Base-by-base conservation (phyloP, 345 rosid genomes). In the Mangifera indica region DNA sequence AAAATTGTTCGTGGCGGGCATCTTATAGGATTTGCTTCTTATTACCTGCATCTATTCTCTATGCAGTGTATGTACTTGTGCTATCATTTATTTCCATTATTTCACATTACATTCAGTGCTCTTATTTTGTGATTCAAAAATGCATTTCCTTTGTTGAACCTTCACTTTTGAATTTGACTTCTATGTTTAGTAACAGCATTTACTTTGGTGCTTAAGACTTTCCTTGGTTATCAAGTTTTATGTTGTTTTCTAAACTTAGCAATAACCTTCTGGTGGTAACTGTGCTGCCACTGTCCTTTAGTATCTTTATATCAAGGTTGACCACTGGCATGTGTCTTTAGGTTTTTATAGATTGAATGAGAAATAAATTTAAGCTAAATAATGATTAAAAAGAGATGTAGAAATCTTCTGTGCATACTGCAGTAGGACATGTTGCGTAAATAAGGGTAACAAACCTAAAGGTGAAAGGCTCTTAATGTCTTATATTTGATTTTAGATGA, bases 11-110 rank as follows among this genome's bases (percentile, higher is more conserved):
- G 12, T 73, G 42, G 32, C 11, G 20, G 69, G 72, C 69, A 1
- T 51, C 26, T 65, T 45, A 13, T 46, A 17, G 25, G 67, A 52
- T 42, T 80, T 40, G 34, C 59, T 68, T 24, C 49, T 22, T 25
- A 34, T 9, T 59, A 42, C 26, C 68, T 56, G 69, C 62, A 67
- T 71, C 37, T 72, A 57, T 48, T 57, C 12, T 26, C 5, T 54
- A 55, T 77, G 20, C 40, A 60, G 37, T 66, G 46, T 66, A 13
- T 52, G 26, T 25, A 24, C 40, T 53, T 42, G 26, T 34, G 49
- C 21, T 46, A 65, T 75, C 57, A 52, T 71, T 68, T 60, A 62
- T 64, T 78, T 48, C 29, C 70, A 29, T 60, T 22, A 44, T 58
- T 44, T 49, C 25, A 61, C 55, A 25, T 34, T 66, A 52, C 67